Percentiles rank a stretch among this genome's conserved stretches.
Conservation (phyloP, 208 protist species). For the Trypanosoma mega region DNA sequence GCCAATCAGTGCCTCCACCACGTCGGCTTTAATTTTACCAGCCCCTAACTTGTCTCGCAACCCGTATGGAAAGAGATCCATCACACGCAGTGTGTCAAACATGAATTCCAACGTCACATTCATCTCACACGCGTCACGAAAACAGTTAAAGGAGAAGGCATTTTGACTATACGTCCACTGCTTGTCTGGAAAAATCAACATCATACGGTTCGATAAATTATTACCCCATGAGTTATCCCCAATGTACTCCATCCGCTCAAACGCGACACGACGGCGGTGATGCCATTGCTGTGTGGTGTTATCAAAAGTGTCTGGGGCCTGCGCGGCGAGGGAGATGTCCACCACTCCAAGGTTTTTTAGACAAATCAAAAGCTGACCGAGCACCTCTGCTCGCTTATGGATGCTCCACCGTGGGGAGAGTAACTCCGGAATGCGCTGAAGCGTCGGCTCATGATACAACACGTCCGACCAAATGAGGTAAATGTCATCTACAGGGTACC, state of each 20-base stretch:
- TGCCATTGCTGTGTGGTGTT: slow-evolving; percentile 18
- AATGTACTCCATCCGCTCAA: slow-evolving; percentile 86
- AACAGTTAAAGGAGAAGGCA: slow-evolving; percentile 49
- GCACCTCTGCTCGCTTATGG: slow-evolving; percentile 43
- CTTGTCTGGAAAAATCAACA: slow-evolving; percentile 71
- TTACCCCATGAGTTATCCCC: slow-evolving; percentile 78
- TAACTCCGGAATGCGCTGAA: slow-evolving; percentile 50
- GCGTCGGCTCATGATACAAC: slow-evolving; percentile 43
- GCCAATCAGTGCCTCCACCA: slow-evolving; percentile 75
- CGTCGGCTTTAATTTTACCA: slow-evolving; percentile 82
- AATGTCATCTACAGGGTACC: slow-evolving; percentile 75
- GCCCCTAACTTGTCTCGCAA: slow-evolving; percentile 28
- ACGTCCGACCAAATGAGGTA: slow-evolving; percentile 59
- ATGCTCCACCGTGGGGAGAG: slow-evolving; percentile 43
- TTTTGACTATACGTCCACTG: slow-evolving; percentile 78
- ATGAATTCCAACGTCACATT: slow-evolving; percentile 78
- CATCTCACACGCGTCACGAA: slow-evolving; percentile 79
- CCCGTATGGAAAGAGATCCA: slow-evolving; percentile 32
- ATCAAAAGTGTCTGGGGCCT: slow-evolving; percentile 19
- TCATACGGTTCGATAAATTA: slow-evolving; percentile 60
- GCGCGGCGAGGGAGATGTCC: slow-evolving; percentile 47
- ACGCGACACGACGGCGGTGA: slow-evolving; percentile 66
- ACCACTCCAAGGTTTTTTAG: slow-evolving; percentile 51
- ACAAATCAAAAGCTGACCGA: slow-evolving; percentile 36
- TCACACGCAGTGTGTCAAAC: slow-evolving; percentile 72